Evolutionary conservation across 345 rosid genomes (phyloP).

Genomic region (Xanthoceras sorbifolium): DNA sequence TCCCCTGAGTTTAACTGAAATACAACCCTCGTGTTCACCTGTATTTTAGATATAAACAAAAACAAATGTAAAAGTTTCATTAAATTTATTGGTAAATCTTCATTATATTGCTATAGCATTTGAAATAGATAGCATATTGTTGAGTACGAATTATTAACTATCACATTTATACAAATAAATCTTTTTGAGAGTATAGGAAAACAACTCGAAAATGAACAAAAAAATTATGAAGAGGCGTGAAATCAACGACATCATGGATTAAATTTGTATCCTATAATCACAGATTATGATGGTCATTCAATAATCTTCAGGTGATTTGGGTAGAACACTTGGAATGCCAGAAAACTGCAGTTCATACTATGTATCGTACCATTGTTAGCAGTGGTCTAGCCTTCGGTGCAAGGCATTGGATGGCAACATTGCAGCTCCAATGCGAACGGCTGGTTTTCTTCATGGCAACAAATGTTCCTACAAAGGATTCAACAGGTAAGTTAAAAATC

Average conservation of each 20-base stretch:
- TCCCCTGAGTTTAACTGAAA: too few species aligned
- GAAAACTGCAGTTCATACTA: conserved; percentile 62
- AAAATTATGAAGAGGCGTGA: conserved; percentile 11
- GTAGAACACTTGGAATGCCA: conserved; percentile 91
- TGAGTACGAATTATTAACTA: too few species aligned
- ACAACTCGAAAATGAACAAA: conserved; percentile 1
- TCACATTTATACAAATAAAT: not conserved
- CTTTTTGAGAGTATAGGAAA: not conserved
- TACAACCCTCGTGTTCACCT: not conserved
- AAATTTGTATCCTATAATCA: not conserved
- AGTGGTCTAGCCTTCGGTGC: conserved; percentile 96
- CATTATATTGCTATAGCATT: too few species aligned
- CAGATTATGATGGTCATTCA: not conserved
- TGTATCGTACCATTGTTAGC: conserved; percentile 74
- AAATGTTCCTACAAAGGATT: conserved; percentile 97
- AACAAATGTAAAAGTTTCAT: too few species aligned
- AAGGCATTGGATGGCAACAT: conserved; percentile 81
- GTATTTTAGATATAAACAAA: too few species aligned
- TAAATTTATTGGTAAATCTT: too few species aligned
- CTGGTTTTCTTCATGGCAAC: conserved; percentile 99
- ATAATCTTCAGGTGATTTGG: conserved; percentile 75
- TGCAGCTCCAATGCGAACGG: conserved; percentile 90
- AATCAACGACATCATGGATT: not conserved
- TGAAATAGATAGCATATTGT: too few species aligned
- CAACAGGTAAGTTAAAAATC: conserved; percentile 52